Conservation (phyloP, 441 rosid genomes). For the Eutrema salsugineum region DNA sequence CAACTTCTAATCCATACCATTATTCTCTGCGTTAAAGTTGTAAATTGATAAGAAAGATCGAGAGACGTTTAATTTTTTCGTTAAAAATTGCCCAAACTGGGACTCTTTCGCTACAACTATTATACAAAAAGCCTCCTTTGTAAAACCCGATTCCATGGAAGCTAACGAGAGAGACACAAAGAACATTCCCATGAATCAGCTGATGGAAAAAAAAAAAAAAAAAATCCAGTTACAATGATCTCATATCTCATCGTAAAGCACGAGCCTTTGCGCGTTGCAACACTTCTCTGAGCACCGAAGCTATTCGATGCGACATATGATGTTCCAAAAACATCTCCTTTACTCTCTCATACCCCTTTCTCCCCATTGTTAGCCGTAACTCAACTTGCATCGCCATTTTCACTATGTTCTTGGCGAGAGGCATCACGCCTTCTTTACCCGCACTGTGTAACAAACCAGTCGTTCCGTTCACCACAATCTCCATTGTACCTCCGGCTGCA, state of each 20-base stretch:
- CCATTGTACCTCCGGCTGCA: slow-evolving; percentile 81
- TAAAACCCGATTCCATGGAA: not conserved
- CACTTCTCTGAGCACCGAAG: slow-evolving; percentile 56
- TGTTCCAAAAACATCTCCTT: slow-evolving; percentile 69
- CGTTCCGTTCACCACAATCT: slow-evolving; percentile 65
- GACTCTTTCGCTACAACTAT: not conserved
- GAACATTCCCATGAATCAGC: not conserved
- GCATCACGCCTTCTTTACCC: slow-evolving; percentile 62
- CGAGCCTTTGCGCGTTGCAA: slow-evolving; percentile 38
- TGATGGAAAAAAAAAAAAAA: not conserved
- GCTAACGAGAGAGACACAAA: not conserved
- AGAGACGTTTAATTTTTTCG: not conserved
- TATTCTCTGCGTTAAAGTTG: not conserved
- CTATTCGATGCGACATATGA: slow-evolving; percentile 69
- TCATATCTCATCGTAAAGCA: not conserved
- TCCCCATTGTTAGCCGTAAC: slow-evolving; percentile 65
- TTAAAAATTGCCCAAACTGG: not conserved
- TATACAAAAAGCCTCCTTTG: not conserved
- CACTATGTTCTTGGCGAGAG: slow-evolving; percentile 65
- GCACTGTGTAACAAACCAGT: slow-evolving; percentile 63
- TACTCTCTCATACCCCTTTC: slow-evolving; percentile 63
- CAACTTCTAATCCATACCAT: not conserved
- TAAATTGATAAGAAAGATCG: not conserved
- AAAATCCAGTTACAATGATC: not conserved
- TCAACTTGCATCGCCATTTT: slow-evolving; percentile 54